phyloP scores from a whole-genome alignment of 495 filamentous ascomycete genomes.

The Aspergillus haitiensis region DNA sequence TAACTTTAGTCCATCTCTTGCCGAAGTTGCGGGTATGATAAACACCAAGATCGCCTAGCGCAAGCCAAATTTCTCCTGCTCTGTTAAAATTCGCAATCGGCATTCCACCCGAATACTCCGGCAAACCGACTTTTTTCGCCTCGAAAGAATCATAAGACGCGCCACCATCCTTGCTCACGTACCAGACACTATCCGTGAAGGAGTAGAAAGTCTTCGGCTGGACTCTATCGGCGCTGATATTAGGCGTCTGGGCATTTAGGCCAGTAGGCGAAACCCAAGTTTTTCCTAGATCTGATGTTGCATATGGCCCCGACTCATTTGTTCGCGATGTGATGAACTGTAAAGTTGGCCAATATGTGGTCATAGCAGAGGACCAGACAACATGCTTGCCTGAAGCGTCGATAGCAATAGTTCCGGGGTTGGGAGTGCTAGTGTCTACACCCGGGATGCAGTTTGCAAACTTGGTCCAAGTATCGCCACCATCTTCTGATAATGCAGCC shows the following conservation, averaged over 20 bases:
- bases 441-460: slow-evolving; percentile 21
- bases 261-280: slow-evolving; percentile 22
- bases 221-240: slow-evolving; percentile 22
- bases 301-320: slow-evolving; percentile 24
- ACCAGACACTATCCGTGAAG: slow-evolving; percentile 17
- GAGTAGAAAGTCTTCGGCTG: slow-evolving; percentile 22
- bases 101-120: slow-evolving; percentile 14
- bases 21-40: slow-evolving; percentile 22
- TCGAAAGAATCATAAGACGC: slow-evolving; percentile 15
- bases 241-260: slow-evolving; percentile 17
- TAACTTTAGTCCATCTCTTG: slow-evolving; percentile 13
- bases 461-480: slow-evolving; percentile 16
- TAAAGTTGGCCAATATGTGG: slow-evolving; percentile 48
- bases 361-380: slow-evolving; percentile 39
- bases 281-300: slow-evolving; percentile 17
- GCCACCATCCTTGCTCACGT: slow-evolving; percentile 20
- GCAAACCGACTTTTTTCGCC: slow-evolving; percentile 18
- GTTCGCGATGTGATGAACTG: slow-evolving; percentile 22
- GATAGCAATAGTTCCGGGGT: slow-evolving; percentile 20
- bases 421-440: slow-evolving; percentile 12
- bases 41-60: slow-evolving; percentile 16
- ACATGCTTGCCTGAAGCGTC: slow-evolving; percentile 23
- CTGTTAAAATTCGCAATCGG: slow-evolving; percentile 20
- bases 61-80: slow-evolving; percentile 24
- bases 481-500: slow-evolving; percentile 52